Evolutionary conservation across 192 early-diverging fungal species (phyloP).

Genomic region (Coemansia erecta): DNA sequence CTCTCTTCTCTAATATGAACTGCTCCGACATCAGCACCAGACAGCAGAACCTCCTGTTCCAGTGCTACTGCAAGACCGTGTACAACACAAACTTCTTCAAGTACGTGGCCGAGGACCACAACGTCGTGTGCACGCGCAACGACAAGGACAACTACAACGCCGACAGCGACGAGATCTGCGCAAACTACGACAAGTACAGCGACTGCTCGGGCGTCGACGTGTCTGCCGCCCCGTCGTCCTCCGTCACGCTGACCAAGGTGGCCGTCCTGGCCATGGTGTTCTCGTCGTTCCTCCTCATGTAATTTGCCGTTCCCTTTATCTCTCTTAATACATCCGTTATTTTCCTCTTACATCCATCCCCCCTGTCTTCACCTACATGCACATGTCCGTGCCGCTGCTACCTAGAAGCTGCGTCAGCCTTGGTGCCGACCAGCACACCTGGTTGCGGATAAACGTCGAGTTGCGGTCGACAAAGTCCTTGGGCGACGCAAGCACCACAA

Average conservation of each 20-base stretch:
- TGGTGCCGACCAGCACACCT: conserved; percentile 28
- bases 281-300: conserved; percentile 21
- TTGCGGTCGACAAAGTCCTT: conserved; percentile 38
- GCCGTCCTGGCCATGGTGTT: conserved; percentile 35
- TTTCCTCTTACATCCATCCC: neutral
- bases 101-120: conserved; percentile 13
- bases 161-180: conserved; percentile 30
- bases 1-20: conserved; percentile 11
- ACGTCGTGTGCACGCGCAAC: conserved; percentile 37
- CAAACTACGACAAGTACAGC: conserved; percentile 39
- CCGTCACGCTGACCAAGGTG: conserved; percentile 30
- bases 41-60: conserved; percentile 39
- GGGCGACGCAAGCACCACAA: conserved; percentile 43
- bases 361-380: too few species aligned
- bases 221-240: conserved; percentile 10
- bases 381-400: too few species aligned
- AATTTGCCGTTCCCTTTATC: too few species aligned
- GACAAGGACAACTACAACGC: conserved; percentile 26
- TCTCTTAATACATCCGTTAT: neutral
- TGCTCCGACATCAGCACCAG: conserved; percentile 45
- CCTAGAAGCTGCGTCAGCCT: too few species aligned
- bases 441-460: conserved; percentile 36
- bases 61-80: conserved; percentile 49
- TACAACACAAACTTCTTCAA: conserved; percentile 48
- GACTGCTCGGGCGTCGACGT: conserved; percentile 35